These are phyloP conservation scores for Phaeophleospora eucalypticola DNA, from an alignment of 2,329 filamentous ascomycete species.

Conservation along the genomic window DNA sequence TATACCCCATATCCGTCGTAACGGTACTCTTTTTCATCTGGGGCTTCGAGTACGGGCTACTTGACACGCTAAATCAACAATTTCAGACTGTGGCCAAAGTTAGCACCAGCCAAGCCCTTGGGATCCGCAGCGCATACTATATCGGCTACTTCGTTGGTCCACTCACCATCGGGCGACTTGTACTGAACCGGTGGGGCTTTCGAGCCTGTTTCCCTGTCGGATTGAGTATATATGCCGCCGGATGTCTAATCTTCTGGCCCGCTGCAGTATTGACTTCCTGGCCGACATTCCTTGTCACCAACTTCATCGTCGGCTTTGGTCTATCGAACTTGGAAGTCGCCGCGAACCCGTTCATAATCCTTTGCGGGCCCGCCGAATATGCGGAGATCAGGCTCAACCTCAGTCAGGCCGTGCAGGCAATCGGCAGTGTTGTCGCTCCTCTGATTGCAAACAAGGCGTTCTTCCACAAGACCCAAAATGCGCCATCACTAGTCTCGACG, in stretches of 20 bases:
- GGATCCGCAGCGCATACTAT: slow-evolving; percentile 68
- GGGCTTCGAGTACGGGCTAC: slow-evolving; percentile 84
- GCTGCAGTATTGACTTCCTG: slow-evolving; percentile 60
- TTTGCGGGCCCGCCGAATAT: slow-evolving; percentile 59
- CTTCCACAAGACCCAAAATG: slow-evolving; percentile 46
- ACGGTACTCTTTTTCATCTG: slow-evolving; percentile 81
- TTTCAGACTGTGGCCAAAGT: slow-evolving; percentile 62
- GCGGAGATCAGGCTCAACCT: slow-evolving; percentile 58
- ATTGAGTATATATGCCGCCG: slow-evolving; percentile 59
- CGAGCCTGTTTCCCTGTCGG: slow-evolving; percentile 59
- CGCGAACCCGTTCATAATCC: slow-evolving; percentile 59
- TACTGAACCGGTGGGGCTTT: slow-evolving; percentile 59
- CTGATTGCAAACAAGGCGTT: slow-evolving; percentile 57
- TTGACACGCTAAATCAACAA: slow-evolving; percentile 74
- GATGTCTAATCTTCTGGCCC: slow-evolving; percentile 60
- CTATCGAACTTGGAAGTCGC: slow-evolving; percentile 58
- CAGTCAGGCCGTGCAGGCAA: slow-evolving; percentile 58
- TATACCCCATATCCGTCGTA: slow-evolving; percentile 70
- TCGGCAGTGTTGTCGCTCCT: slow-evolving; percentile 57
- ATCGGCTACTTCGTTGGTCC: slow-evolving; percentile 68
- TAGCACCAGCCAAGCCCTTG: slow-evolving; percentile 59
- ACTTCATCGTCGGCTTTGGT: slow-evolving; percentile 59
- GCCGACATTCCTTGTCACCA: slow-evolving; percentile 57
- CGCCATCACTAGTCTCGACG: slow-evolving; percentile 54
- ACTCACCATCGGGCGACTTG: slow-evolving; percentile 58